These are phyloP conservation scores for Cucumis sativus DNA, from an alignment of 306 rosid genomes.

Conservation along the genomic window DNA sequence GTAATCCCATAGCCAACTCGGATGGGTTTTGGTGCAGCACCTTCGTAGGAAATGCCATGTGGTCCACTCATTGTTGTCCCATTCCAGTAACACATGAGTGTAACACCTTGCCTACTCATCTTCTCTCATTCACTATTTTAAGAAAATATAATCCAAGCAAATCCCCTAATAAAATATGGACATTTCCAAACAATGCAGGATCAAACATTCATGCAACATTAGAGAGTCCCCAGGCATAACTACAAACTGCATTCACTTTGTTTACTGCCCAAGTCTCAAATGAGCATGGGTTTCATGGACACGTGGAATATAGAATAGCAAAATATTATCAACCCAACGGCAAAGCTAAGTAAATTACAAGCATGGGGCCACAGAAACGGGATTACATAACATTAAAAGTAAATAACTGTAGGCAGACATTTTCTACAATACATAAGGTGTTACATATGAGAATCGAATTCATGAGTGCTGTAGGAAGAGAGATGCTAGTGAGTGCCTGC, in stretches of 20 bases:
- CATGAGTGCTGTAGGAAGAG: too few species aligned
- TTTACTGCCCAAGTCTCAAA: not conserved
- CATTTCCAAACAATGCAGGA: not conserved
- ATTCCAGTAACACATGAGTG: conserved; percentile 20
- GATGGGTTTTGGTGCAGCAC: conserved; percentile 17
- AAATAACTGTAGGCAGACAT: not conserved
- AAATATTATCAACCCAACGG: not conserved
- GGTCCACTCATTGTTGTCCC: conserved; percentile 15
- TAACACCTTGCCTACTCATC: conserved; percentile 19
- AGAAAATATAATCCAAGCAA: not conserved
- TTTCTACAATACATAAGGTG: not conserved
- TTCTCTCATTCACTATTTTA: conserved; percentile 6
- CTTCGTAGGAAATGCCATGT: conserved; percentile 16
- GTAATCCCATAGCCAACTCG: conserved; percentile 17
- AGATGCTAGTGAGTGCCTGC: too few species aligned
- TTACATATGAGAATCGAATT: too few species aligned
- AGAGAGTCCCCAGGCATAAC: not conserved
- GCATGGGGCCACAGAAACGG: not conserved
- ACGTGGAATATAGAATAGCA: not conserved
- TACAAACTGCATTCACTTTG: not conserved
- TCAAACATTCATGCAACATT: not conserved
- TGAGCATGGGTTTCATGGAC: not conserved
- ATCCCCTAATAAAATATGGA: not conserved
- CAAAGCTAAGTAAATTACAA: not conserved
- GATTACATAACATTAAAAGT: not conserved